These are phyloP conservation scores for Phaseolus coccineus DNA, from an alignment of 331 rosid genomes.

Conservation along the genomic window DNA sequence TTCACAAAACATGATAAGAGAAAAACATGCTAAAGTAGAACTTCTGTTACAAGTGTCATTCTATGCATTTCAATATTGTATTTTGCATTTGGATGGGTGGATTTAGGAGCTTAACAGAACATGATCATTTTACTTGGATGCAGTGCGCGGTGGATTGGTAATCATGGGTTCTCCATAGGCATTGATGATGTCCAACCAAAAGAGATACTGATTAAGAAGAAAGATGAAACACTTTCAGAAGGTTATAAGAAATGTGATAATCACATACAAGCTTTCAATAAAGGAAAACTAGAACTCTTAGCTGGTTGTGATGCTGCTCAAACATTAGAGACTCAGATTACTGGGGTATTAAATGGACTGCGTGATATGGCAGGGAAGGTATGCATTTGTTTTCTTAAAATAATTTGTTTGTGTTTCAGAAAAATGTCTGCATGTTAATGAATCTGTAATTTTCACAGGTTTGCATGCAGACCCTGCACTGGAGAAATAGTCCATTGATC, in stretches of 20 bases:
- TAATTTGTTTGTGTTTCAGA: conserved; percentile 12
- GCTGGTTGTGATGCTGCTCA: conserved; percentile 97
- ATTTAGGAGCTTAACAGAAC: conserved; percentile 33
- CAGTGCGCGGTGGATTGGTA: conserved; percentile 99
- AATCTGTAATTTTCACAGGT: conserved; percentile 58
- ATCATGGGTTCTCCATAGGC: conserved; percentile 98
- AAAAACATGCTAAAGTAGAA: conserved; percentile 8
- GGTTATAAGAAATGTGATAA: conserved; percentile 69
- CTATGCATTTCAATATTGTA: conserved; percentile 35
- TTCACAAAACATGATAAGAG: conserved; percentile 26
- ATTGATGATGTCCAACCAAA: conserved; percentile 97
- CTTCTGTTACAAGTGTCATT: conserved; percentile 13
- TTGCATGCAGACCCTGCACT: conserved; percentile 85
- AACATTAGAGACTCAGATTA: conserved; percentile 76
- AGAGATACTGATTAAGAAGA: conserved; percentile 57
- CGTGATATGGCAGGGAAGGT: conserved; percentile 83
- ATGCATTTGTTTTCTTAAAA: conserved; percentile 35
- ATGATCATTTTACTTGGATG: conserved; percentile 46
- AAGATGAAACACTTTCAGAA: conserved; percentile 60
- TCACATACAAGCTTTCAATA: conserved; percentile 62
- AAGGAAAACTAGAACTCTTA: conserved; percentile 75
- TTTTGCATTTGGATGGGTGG: conserved; percentile 32
- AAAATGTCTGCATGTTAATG: not conserved
- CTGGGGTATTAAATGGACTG: conserved; percentile 64
- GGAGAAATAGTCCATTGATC: conserved; percentile 99